phyloP scores from a whole-genome alignment of 495 filamentous ascomycete species.

The Glarea lozoyensis region DNA sequence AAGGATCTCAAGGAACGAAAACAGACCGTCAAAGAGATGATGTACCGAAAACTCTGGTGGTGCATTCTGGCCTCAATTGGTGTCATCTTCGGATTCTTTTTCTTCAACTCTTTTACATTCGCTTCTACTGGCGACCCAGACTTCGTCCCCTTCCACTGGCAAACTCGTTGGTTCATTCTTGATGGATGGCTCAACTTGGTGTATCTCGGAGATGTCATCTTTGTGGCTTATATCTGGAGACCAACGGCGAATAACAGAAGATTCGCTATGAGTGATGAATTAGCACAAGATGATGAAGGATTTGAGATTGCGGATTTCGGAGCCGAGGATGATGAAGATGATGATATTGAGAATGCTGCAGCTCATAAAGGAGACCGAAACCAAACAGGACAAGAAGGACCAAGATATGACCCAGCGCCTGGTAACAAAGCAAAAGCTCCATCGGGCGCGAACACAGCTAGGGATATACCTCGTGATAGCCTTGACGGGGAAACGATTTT shows the following conservation, averaged over 20 bases:
- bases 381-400: slow-evolving; percentile 27
- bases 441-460: slow-evolving; percentile 8
- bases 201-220: slow-evolving; percentile 84
- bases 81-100: slow-evolving; percentile 94
- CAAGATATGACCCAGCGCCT: slow-evolving; percentile 22
- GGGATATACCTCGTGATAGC: slow-evolving; percentile 46
- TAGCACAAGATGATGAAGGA: slow-evolving; percentile 90
- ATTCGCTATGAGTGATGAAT: slow-evolving; percentile 98
- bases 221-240: slow-evolving; percentile 94
- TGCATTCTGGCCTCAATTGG: slow-evolving; percentile 86
- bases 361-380: slow-evolving; percentile 35
- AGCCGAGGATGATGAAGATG: slow-evolving; percentile 65
- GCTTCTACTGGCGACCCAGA: slow-evolving; percentile 71
- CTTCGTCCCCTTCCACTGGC: slow-evolving; percentile 94
- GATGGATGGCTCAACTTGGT: slow-evolving; percentile 98
- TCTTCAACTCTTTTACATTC: slow-evolving; percentile 89
- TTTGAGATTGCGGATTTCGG: slow-evolving; percentile 95
- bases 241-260: slow-evolving; percentile 94
- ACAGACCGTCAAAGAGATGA: slow-evolving; percentile 76
- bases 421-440: background rate
- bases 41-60: slow-evolving; percentile 99
- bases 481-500: slow-evolving; percentile 92
- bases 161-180: slow-evolving; percentile 91
- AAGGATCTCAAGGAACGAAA: slow-evolving; percentile 91
- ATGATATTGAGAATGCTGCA: slow-evolving; percentile 56